Base-by-base conservation (phyloP, 1,139 yeast species). In the Geotrichum siamense region DNA sequence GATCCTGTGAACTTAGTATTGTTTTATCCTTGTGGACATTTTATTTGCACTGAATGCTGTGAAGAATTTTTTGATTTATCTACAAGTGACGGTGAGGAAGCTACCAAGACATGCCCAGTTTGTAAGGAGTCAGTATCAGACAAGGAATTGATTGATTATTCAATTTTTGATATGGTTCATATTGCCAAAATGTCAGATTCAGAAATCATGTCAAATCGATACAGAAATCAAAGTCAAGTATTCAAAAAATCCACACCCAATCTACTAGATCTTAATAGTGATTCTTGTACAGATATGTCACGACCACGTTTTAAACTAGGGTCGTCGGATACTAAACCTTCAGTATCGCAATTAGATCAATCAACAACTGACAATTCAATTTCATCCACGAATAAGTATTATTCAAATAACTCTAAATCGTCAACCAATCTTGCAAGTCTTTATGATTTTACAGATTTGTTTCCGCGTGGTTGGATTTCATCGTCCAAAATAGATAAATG, bases 401-500 rank as follows among this genome's bases (percentile, higher is more conserved):
- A 30, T 21, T 13, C 34, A 17, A 31, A 12, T 22, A 30, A 23
- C 15, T 19, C 15, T 29, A 33, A 38, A 30, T n/a, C 28, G 15
- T 19, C 20, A 3, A 19, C 22, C n/a, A n/a, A 35, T 30, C 17
- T 23, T 6, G 19, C 38, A 5, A 15, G 26, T n/a, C 27, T 29
- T 13, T 22, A 30, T n/a, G 47, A 43, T n/a, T 17, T 43, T 17
- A 25, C 33, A 12, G 33, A 33, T 10, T 45, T 62, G 15, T 64
- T 62, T 45, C 51, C 52, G 2, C 41, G 54, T 8, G 67, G 67
- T 22, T 64, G 68, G 68, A 45, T 53, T 6, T 40, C 56, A 4
- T 61, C 67, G 2, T 52, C 65, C 10, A 81, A 81, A 54, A 69
- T 79, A 50, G 67, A 65, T 10, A 70, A 71, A 49, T 69, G 79